Percentiles rank a stretch among this genome's conserved stretches.
Conservation (phyloP, 345 rosid species). For the Abelmoschus esculentus region DNA sequence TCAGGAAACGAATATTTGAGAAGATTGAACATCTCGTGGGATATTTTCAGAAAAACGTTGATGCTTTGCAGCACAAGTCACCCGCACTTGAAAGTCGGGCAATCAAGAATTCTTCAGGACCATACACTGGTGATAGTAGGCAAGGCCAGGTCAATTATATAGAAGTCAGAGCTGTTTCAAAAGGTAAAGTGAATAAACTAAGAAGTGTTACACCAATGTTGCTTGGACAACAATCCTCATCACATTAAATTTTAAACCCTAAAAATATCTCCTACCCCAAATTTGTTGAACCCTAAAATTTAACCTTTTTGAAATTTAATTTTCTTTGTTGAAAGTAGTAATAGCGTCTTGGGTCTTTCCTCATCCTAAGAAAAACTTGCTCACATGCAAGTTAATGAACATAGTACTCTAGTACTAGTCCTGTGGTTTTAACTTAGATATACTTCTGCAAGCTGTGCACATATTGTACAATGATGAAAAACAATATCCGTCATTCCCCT, state of each 20-base stretch:
- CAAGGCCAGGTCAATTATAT: conserved; percentile 42
- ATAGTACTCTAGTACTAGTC: no score
- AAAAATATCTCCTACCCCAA: no score
- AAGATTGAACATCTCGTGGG: conserved; percentile 86
- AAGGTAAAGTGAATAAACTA: conserved; percentile 3
- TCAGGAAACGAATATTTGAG: conserved; percentile 84
- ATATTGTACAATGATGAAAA: background rate
- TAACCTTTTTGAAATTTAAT: no score
- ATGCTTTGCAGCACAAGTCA: conserved; percentile 59
- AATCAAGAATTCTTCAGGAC: conserved; percentile 47
- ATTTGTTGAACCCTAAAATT: no score
- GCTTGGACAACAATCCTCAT: background rate
- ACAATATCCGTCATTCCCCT: background rate
- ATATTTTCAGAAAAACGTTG: conserved; percentile 78
- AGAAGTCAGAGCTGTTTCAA: conserved; percentile 44
- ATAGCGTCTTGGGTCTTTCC: no score
- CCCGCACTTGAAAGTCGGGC: conserved; percentile 76
- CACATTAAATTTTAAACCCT: no score
- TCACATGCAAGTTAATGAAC: no score
- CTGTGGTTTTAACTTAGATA: no score
- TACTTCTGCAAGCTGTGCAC: no score
- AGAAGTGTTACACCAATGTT: background rate
- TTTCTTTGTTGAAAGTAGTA: no score
- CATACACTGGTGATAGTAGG: conserved; percentile 46
- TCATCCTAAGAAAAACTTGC: no score